Base-by-base conservation (phyloP, 805 yeast species). In the Myxozyma mucilagina region DNA sequence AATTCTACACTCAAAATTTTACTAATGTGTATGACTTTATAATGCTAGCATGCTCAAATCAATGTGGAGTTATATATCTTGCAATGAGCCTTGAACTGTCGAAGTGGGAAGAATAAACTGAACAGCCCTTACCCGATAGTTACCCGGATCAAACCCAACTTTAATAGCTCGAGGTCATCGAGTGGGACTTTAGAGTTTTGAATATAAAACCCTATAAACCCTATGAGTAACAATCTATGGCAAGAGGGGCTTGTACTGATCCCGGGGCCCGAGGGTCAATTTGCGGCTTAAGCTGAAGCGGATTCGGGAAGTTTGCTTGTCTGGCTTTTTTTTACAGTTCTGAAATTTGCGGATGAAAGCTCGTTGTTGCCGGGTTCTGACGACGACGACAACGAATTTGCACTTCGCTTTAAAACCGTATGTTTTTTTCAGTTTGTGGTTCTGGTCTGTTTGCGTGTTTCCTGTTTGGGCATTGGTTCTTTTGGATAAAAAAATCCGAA, bases 21-120 rank as follows among this genome's bases (percentile, higher is more conserved):
- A 38, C 2, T 38, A 24, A 24, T 24, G 29, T 24, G 29, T 24
- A 24, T 24, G 29, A 43, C 24, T 18, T n/a, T 18, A 42, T 42
- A 14, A 4, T 42, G 11, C 24, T 42, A 42, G 7, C 29, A 24
- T 24, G 29, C 29, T 3, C 2, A 24, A 24, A 24, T 24, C 29
- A 24, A 24, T 24, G 29, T 24, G 29, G 4, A 24, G 29, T 3
- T 24, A 24, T 3, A 24, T 24, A 24, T 24, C 20, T 32, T 47
- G 51, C 31, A n/a, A 31, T 36, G 34, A 9, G 20, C 48, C 48
- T 44, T 14, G 14, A 47, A 38, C 29, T 32, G 54, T 50, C 54
- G 54, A 50, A 50, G 45, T 50, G 54, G 54, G 54, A 50, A 50
- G 54, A 50, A 50, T 50, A 50, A 39, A 35, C 42, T 9, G 44